Percentiles rank a stretch among this genome's conserved stretches.
phyloP scores from a whole-genome alignment of 345 rosid species.

The Brassica nigra region DNA sequence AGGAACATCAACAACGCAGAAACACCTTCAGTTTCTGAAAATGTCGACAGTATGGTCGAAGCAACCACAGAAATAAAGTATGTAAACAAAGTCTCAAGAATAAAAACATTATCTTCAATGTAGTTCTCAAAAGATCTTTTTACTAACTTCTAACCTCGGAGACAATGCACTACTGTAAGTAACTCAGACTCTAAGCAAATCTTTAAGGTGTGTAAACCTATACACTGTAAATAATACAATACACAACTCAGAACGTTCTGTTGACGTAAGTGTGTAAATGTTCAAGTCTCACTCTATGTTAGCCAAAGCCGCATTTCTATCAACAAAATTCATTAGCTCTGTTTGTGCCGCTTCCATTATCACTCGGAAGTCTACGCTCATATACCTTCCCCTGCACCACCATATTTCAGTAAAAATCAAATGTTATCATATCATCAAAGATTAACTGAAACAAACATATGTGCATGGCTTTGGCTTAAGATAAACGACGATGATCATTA shows the following conservation, averaged over 20 bases:
- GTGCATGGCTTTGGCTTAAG: slow-evolving; percentile 22
- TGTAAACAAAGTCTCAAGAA: background rate
- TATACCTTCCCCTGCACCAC: slow-evolving; percentile 77
- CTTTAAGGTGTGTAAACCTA: background rate
- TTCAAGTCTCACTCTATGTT: background rate
- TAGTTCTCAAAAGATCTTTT: background rate
- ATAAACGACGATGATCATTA: slow-evolving; percentile 38
- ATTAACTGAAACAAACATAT: slow-evolving; percentile 1
- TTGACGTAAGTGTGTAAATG: background rate
- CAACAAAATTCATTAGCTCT: slow-evolving; percentile 51
- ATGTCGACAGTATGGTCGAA: background rate
- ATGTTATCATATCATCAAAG: background rate
- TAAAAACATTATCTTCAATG: background rate
- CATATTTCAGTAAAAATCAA: background rate
- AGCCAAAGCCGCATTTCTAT: slow-evolving; percentile 32
- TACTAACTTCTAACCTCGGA: background rate
- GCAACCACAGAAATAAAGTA: background rate
- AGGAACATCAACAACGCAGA: background rate
- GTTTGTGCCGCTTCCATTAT: slow-evolving; percentile 83
- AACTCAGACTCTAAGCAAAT: background rate
- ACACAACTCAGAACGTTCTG: background rate
- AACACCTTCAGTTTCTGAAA: background rate
- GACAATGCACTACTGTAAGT: background rate
- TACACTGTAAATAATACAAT: background rate
- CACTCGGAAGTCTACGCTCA: slow-evolving; percentile 56